Conservation (phyloP, 2,329 filamentous ascomycete species). For the Hirsutella rhossiliensis region DNA sequence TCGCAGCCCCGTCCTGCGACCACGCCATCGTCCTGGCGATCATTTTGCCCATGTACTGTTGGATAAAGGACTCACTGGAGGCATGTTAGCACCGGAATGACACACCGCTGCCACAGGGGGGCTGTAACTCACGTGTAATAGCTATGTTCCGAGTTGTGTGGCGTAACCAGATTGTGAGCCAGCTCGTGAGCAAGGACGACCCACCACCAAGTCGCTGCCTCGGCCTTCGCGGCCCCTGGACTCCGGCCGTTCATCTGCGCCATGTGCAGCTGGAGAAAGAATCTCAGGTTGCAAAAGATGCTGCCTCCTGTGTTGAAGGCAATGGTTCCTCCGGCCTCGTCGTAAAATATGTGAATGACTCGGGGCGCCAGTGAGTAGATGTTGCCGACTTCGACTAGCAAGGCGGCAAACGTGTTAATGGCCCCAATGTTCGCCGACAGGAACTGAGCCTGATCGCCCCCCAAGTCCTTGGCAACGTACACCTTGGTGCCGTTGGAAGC, state of each 20-base stretch:
- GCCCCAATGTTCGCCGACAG: conserved; percentile 45
- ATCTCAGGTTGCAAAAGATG: conserved; percentile 88
- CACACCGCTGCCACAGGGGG: background rate
- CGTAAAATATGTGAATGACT: conserved; percentile 78
- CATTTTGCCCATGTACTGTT: conserved; percentile 65
- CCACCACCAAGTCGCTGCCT: conserved; percentile 82
- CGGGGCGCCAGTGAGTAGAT: conserved; percentile 61
- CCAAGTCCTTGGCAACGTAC: conserved; percentile 50
- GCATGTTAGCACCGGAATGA: background rate
- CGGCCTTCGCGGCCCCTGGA: conserved; percentile 38
- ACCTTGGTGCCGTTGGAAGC: conserved; percentile 62
- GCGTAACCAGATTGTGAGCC: conserved; percentile 78
- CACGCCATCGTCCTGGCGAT: conserved; percentile 38
- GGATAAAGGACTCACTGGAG: conserved; percentile 59
- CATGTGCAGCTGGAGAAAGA: conserved; percentile 70
- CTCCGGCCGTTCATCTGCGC: conserved; percentile 25
- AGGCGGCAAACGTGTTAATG: conserved; percentile 55
- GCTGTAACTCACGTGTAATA: conserved; percentile 56
- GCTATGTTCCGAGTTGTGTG: conserved; percentile 68
- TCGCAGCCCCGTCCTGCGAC: conserved; percentile 8
- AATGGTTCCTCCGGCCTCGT: conserved; percentile 67
- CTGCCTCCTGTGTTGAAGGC: conserved; percentile 84
- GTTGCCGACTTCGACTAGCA: conserved; percentile 57
- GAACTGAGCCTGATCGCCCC: conserved; percentile 36
- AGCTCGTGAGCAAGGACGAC: conserved; percentile 92